Conservation (phyloP, 2,329 filamentous ascomycete species). For the Didymella glomerata region DNA sequence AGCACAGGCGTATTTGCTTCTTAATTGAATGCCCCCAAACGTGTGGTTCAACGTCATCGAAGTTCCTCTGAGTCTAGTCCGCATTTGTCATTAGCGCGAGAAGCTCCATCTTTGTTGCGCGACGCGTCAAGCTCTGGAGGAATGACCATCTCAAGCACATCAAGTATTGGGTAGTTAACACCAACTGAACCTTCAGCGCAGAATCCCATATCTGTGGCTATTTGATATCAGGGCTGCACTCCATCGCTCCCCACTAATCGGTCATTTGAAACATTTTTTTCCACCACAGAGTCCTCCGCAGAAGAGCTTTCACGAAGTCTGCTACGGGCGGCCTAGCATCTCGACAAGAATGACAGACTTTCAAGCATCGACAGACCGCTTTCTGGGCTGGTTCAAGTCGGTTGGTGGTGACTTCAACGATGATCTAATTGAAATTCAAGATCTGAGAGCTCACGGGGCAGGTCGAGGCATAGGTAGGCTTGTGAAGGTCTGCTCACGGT, state of each 20-base stretch:
- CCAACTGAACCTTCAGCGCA: background rate
- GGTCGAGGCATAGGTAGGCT: constrained; percentile 35
- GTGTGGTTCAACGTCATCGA: background rate
- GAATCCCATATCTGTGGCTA: no score
- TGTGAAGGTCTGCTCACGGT: no score
- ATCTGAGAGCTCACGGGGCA: constrained; percentile 30
- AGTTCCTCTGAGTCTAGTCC: background rate
- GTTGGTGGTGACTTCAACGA: constrained; percentile 33
- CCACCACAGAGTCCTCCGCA: background rate
- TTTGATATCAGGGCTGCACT: background rate
- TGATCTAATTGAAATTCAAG: constrained; percentile 33
- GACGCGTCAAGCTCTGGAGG: background rate
- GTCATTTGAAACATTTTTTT: background rate
- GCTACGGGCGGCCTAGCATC: background rate
- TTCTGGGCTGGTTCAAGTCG: constrained; percentile 34
- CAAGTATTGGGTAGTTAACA: background rate
- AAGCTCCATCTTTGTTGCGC: background rate
- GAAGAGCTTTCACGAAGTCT: background rate
- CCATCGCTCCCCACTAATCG: no score
- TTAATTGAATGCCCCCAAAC: no score
- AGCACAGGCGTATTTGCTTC: background rate
- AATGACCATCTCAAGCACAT: background rate
- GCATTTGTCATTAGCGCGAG: background rate
- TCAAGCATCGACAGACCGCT: constrained; percentile 25
- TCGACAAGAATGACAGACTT: constrained; percentile 28